These are phyloP conservation scores for Aspergillus puulaauensis DNA, from an alignment of 2,329 filamentous ascomycete species.

Conservation along the genomic window DNA sequence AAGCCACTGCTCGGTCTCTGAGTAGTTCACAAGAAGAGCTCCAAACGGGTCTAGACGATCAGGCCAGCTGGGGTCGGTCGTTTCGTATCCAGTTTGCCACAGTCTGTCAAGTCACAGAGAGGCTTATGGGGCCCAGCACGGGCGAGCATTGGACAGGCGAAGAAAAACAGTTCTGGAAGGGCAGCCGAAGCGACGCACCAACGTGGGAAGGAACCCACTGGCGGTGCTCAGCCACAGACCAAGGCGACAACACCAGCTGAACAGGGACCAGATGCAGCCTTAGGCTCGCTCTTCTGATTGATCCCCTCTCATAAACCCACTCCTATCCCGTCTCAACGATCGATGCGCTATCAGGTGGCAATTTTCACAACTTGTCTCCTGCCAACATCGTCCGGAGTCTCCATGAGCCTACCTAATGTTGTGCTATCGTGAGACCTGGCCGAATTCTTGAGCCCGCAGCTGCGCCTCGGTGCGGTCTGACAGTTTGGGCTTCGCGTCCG, in stretches of 20 bases:
- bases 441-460: neutral
- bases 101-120: neutral
- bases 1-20: neutral
- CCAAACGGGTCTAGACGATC: conserved; percentile 6
- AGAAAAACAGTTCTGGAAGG: neutral
- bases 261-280: conserved; percentile 12
- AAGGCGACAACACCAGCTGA: conserved; percentile 6
- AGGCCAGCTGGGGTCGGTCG: conserved; percentile 11
- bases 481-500: conserved; percentile 1
- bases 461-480: neutral
- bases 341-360: conserved; percentile 12
- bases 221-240: conserved; percentile 7
- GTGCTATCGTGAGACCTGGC: conserved; percentile 3
- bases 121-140: neutral
- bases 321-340: conserved; percentile 2
- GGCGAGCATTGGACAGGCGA: neutral
- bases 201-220: neutral
- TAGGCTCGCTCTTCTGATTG: conserved; percentile 11
- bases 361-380: neutral
- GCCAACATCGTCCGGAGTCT: neutral
- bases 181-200: conserved; percentile 2
- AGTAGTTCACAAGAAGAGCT: conserved; percentile 4
- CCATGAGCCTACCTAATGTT: neutral
- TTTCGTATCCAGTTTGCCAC: conserved; percentile 6
- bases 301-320: conserved; percentile 7